phyloP scores from a whole-genome alignment of 192 early-diverging fungal genomes.

The Coemansia sp. region DNA sequence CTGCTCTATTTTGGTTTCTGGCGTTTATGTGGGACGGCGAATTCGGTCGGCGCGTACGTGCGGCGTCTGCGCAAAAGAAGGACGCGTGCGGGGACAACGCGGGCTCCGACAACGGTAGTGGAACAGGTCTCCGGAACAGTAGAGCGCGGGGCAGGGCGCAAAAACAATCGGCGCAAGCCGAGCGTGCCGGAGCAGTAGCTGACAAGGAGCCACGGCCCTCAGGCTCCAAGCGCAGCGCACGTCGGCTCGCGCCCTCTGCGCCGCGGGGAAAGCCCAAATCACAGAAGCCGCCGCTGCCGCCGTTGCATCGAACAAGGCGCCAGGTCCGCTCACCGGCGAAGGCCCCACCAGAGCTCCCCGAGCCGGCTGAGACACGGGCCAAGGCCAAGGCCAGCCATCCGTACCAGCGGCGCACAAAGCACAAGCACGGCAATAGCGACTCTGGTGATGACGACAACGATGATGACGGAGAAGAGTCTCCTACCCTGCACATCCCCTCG shows the following conservation, averaged over 20 bases:
- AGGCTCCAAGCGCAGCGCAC: not conserved
- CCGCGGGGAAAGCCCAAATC: not conserved
- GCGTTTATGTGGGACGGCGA: slow-evolving; percentile 20
- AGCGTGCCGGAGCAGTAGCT: not conserved
- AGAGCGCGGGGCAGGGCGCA: slow-evolving; percentile 1
- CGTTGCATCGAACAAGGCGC: not conserved
- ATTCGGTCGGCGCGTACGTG: slow-evolving; percentile 17
- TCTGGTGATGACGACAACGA: not conserved
- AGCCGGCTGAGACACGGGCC: not conserved
- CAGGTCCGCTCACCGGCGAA: not conserved
- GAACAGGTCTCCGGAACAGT: not conserved
- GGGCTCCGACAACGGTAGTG: not conserved
- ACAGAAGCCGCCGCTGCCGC: not conserved
- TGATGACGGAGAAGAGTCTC: slow-evolving; percentile 10
- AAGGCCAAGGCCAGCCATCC: not conserved
- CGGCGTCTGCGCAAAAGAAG: slow-evolving; percentile 6
- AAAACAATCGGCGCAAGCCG: not conserved
- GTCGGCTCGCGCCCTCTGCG: not conserved
- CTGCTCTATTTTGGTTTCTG: not conserved
- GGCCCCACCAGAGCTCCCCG: no score
- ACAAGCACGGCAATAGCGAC: not conserved
- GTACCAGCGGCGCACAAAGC: not conserved
- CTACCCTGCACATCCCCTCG: slow-evolving; percentile 11
- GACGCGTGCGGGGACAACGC: not conserved
- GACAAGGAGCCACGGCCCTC: not conserved